Conservation (phyloP, 2,329 filamentous ascomycete genomes). For the Septoria linicola region DNA sequence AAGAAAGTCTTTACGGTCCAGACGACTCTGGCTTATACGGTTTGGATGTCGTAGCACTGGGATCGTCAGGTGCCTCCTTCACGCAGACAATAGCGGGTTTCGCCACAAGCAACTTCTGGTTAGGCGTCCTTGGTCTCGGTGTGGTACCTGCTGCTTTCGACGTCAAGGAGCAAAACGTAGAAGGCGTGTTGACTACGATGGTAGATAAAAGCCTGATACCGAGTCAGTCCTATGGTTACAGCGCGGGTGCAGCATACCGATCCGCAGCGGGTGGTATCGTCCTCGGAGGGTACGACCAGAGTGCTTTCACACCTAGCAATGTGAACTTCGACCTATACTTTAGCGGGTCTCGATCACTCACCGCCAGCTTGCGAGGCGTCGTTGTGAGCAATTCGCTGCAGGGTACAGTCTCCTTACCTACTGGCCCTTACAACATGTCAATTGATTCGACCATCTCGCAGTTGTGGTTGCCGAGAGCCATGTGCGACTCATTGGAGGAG, state of each 20-base stretch:
- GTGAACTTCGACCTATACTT: conserved; percentile 33
- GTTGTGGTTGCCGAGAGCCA: conserved; percentile 41
- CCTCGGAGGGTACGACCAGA: conserved; percentile 45
- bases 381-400: conserved; percentile 6
- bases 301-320: conserved; percentile 35
- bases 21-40: conserved; percentile 13
- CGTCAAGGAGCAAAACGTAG: background rate
- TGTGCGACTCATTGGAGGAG: conserved; percentile 43
- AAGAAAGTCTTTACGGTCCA: conserved; percentile 4
- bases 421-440: conserved; percentile 1
- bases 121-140: conserved; percentile 38
- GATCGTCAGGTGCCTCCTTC: background rate
- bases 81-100: conserved; percentile 13
- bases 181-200: background rate
- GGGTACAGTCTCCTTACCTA: conserved; percentile 3
- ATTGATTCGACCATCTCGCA: conserved; percentile 44
- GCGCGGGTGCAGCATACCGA: conserved; percentile 16
- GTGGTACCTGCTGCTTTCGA: conserved; percentile 24
- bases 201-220: background rate
- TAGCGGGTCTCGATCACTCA: conserved; percentile 1
- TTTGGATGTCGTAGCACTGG: conserved; percentile 12
- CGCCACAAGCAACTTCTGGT: conserved; percentile 33
- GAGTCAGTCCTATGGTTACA: conserved; percentile 16
- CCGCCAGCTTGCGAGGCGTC: conserved; percentile 6
- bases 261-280: conserved; percentile 24